phyloP scores from a whole-genome alignment of 305 asterid genomes.

The Galium porrigens region DNA sequence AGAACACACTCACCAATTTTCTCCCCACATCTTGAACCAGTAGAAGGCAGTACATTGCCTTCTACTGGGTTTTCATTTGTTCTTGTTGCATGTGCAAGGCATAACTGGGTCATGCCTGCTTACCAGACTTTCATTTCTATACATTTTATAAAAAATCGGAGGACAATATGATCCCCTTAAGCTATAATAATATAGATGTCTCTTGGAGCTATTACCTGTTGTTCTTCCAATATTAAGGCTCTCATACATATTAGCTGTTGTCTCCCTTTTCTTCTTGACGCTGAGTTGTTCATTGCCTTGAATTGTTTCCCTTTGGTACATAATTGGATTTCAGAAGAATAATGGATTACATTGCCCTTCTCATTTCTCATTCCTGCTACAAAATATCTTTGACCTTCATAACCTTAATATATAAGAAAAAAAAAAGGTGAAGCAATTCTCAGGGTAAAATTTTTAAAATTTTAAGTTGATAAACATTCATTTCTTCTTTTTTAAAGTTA shows the following conservation, averaged over 20 bases:
- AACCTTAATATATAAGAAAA: not conserved
- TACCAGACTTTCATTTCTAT: not conserved
- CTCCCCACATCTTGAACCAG: not conserved
- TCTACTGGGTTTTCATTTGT: not conserved
- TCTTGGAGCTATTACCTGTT: not conserved
- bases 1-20: not conserved
- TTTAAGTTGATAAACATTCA: not conserved
- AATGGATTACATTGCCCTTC: slow-evolving; percentile 1
- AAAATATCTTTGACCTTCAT: not conserved
- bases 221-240: not conserved
- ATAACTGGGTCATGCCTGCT: not conserved
- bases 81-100: not conserved
- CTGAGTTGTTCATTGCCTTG: not conserved
- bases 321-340: not conserved
- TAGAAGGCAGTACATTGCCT: no score
- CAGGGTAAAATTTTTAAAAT: not conserved
- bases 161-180: not conserved
- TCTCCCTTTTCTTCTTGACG: not conserved
- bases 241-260: not conserved
- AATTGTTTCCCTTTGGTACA: not conserved
- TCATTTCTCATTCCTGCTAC: not conserved
- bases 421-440: not conserved
- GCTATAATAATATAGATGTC: not conserved
- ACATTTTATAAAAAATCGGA: not conserved
- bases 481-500: not conserved